Evolutionary conservation across 768 basidiomycete genomes (phyloP).

Genomic region (Boletales sp.): DNA sequence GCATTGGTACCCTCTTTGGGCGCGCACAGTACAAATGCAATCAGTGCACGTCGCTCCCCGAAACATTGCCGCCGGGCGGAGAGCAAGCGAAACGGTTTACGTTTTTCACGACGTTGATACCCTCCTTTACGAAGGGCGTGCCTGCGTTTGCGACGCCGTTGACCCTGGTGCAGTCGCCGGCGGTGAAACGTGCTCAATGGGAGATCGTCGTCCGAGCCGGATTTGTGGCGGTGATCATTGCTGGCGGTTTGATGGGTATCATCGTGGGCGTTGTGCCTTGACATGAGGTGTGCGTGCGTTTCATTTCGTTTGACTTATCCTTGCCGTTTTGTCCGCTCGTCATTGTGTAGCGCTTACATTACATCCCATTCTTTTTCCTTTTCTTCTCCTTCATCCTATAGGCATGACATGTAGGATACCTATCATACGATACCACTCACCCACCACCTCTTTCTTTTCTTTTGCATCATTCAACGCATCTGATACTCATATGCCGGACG

Average conservation of each 20-base stretch:
- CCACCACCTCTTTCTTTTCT: too few species aligned
- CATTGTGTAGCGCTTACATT: too few species aligned
- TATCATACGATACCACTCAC: neutral
- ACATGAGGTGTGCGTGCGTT: neutral
- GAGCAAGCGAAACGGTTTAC: neutral
- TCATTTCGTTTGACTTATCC: neutral
- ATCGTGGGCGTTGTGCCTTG: constrained; percentile 16
- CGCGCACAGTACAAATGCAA: constrained; percentile 32
- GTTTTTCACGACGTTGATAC: constrained; percentile 16
- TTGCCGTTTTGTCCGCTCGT: neutral
- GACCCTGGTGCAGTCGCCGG: constrained; percentile 64
- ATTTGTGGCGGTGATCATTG: constrained; percentile 41
- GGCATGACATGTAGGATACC: neutral
- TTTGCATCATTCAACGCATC: neutral
- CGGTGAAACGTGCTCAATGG: constrained; percentile 80
- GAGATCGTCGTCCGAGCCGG: constrained; percentile 71
- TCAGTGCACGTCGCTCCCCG: constrained; percentile 5
- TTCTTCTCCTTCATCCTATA: neutral
- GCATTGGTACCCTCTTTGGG: constrained; percentile 11
- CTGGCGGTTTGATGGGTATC: constrained; percentile 31
- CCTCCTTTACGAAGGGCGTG: constrained; percentile 40
- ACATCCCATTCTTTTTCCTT: too few species aligned
- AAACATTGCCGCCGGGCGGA: neutral
- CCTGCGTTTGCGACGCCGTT: constrained; percentile 71
- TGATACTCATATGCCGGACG: neutral